Conservation (phyloP, 192 early-diverging fungal species). For the Podila horticola region DNA sequence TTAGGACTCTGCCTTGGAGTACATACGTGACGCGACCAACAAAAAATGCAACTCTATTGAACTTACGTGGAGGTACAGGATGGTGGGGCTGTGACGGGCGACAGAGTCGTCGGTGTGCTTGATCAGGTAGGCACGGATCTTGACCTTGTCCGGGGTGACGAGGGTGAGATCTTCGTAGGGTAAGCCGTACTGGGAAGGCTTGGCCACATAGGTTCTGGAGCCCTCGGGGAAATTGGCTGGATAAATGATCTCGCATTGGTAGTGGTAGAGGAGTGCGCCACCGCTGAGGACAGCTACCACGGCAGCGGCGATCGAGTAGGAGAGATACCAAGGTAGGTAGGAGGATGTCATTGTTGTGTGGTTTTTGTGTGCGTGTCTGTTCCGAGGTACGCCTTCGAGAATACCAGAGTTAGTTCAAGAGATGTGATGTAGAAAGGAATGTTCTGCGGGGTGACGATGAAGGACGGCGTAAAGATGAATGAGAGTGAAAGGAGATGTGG, state of each 20-base stretch:
- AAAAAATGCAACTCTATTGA: not conserved
- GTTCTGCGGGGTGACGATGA: not conserved
- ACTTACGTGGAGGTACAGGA: constrained; percentile 88
- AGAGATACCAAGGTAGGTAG: constrained; percentile 56
- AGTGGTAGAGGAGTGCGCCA: constrained; percentile 68
- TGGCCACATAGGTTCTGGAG: constrained; percentile 63
- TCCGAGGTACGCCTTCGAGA: no score
- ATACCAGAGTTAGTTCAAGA: not conserved
- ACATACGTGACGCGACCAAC: not conserved
- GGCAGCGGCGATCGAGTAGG: constrained; percentile 56
- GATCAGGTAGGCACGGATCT: constrained; percentile 84
- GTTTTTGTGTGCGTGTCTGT: not conserved
- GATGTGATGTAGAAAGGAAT: not conserved
- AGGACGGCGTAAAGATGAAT: not conserved
- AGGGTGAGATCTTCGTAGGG: constrained; percentile 73
- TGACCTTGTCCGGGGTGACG: constrained; percentile 82
- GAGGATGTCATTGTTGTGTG: constrained; percentile 21
- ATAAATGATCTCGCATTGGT: constrained; percentile 84
- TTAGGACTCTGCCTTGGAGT: not conserved
- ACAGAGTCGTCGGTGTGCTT: constrained; percentile 62
- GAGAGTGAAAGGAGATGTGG: not conserved
- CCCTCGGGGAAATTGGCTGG: constrained; percentile 70
- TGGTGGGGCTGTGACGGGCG: constrained; percentile 70
- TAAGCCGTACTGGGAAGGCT: constrained; percentile 75
- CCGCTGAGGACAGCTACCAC: constrained; percentile 56